These are phyloP conservation scores for Diaporthe citri DNA, from an alignment of 2,329 filamentous ascomycete genomes.

Conservation along the genomic window DNA sequence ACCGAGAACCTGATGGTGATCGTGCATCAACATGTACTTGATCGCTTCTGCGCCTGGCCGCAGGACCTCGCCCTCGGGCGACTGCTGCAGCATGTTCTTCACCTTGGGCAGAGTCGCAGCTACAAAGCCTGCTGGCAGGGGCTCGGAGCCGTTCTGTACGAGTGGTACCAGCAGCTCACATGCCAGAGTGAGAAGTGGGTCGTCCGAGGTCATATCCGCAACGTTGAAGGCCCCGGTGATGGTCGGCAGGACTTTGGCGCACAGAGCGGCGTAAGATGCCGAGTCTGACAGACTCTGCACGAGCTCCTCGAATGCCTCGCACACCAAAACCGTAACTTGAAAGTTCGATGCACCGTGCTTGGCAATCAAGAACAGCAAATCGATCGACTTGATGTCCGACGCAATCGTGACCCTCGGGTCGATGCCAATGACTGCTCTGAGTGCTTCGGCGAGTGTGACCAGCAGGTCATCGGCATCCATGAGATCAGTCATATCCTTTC, in stretches of 20 bases:
- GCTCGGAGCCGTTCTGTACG: conserved; percentile 84
- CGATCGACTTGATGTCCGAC: conserved; percentile 79
- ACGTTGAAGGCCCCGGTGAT: conserved; percentile 91
- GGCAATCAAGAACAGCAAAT: conserved; percentile 88
- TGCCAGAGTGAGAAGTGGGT: conserved; percentile 82
- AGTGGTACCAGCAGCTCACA: conserved; percentile 86
- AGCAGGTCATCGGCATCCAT: conserved; percentile 93
- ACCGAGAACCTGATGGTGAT: conserved; percentile 88
- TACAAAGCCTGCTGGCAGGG: conserved; percentile 88
- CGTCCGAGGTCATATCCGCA: conserved; percentile 85
- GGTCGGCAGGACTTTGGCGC: conserved; percentile 87
- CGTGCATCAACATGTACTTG: conserved; percentile 90
- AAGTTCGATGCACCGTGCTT: conserved; percentile 91
- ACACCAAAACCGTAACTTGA: conserved; percentile 88
- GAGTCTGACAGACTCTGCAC: conserved; percentile 75
- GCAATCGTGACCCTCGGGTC: conserved; percentile 81
- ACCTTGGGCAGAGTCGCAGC: conserved; percentile 89
- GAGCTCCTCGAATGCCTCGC: conserved; percentile 92
- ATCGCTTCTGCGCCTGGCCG: conserved; percentile 88
- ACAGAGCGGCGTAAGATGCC: conserved; percentile 81
- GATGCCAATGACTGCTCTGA: conserved; percentile 85
- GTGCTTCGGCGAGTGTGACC: conserved; percentile 87
- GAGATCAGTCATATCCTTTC: conserved; percentile 85
- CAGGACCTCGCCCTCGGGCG: conserved; percentile 88
- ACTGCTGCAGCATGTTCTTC: conserved; percentile 83